Evolutionary conservation across 106 monocot genomes (phyloP), one percentile per base, ranked within the genome.

Genomic region (Phalaenopsis aphrodite): DNA sequence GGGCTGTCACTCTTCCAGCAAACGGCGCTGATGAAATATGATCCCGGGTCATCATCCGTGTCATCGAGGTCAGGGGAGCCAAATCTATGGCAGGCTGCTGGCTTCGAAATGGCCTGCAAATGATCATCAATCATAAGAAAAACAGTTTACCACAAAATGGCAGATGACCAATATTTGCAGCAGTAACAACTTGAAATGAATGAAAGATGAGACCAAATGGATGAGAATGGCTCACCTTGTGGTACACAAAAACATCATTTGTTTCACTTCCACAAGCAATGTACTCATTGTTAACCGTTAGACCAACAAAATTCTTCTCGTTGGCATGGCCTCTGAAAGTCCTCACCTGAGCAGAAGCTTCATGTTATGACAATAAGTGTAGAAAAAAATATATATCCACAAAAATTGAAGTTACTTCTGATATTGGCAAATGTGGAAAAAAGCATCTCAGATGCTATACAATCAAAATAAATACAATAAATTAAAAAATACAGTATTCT

Each of bases 1-100:
- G 97, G 92, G 61, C 97, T 94, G 77, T 97, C 92, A 72, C 94
- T 97, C 78, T 97, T 97, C 94, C 97, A 97, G 75, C 97, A 94
- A 38, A 94, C 97, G 30, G 97, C 92, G 58, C 97, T 97, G 57
- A 97, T 97, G 76, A 97, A 97, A 79, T 94, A 97, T 9, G 96
- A 91, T 37, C 87, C 84, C 3, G 79, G 72, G 77, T 93, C 96
- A 72, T 94, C 97, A 55, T 94, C 94, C 49, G 85, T 19, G 23
- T 97, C 94, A 41, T 92, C 88, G 24, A 92, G 56, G 41, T 94
- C 87, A n/a, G 92, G 92, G 5, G 97, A 94, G 42, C 88, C 83
- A 80, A 97, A 97, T 83, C 80, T 88, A 83, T 97, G 97, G 80
- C 85, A 81, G 7, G 94, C 90, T 76, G 94, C 94, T 43, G 94